These are phyloP conservation scores for Chrysoporthe cubensis DNA, from an alignment of 2,329 filamentous ascomycete species.

Conservation along the genomic window DNA sequence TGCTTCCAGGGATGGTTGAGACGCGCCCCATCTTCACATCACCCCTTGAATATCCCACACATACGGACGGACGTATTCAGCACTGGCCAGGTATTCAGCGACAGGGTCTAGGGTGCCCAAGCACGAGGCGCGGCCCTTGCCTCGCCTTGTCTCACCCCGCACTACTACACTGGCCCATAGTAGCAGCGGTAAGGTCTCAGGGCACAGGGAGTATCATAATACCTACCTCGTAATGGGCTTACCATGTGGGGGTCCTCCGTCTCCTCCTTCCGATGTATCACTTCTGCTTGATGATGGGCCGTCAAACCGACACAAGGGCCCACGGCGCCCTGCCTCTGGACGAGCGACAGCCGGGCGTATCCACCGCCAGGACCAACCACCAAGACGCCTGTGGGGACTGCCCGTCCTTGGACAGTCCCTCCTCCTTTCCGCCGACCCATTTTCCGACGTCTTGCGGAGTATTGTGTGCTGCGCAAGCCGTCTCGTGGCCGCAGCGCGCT, in stretches of 20 bases:
- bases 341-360: conserved; percentile 1
- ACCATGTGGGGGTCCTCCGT: not conserved
- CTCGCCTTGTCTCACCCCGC: not conserved
- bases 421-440: not conserved
- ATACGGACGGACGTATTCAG: not conserved
- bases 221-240: not conserved
- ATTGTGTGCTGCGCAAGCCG: not conserved
- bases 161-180: not conserved
- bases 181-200: too few species aligned
- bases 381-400: not conserved
- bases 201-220: too few species aligned
- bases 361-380: not conserved
- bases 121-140: not conserved
- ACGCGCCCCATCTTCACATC: conserved; percentile 2
- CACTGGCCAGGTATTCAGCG: not conserved
- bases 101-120: not conserved
- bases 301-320: not conserved
- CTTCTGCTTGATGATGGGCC: not conserved
- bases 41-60: conserved; percentile 3
- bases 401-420: not conserved
- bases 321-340: not conserved
- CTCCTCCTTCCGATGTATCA: not conserved
- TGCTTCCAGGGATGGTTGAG: not conserved
- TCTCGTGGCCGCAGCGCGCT: not conserved
- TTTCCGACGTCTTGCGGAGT: not conserved